Conservation (phyloP, 75 land plant genomes). For the Ceratopteris richardii region DNA sequence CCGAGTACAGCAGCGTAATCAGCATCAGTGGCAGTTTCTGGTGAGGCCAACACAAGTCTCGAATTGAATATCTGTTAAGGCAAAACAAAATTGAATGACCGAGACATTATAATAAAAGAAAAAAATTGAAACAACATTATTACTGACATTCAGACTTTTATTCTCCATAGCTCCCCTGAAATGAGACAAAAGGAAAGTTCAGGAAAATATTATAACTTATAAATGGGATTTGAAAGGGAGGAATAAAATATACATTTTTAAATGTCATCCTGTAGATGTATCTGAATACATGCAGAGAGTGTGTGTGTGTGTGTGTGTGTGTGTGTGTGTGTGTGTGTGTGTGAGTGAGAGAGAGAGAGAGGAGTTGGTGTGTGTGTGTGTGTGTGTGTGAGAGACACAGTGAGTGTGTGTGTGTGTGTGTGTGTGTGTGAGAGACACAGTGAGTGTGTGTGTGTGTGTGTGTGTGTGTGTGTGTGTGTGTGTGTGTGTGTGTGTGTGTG, state of each 20-base stretch:
- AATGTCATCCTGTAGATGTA: neutral
- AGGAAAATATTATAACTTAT: neutral
- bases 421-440: no score
- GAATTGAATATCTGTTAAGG: slow-evolving; percentile 83
- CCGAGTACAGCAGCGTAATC: slow-evolving; percentile 94
- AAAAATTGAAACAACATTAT: slow-evolving; percentile 1
- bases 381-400: no score
- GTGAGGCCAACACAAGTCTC: slow-evolving; percentile 87
- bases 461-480: no score
- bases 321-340: no score
- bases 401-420: no score
- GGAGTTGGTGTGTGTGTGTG: no score
- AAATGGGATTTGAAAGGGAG: neutral
- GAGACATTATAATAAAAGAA: neutral
- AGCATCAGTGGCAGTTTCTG: slow-evolving; percentile 89
- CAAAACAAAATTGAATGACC: slow-evolving; percentile 3
- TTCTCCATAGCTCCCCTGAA: slow-evolving; percentile 98
- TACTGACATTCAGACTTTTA: slow-evolving; percentile 86
- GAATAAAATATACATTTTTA: no score
- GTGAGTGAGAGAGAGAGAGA: no score
- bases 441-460: no score
- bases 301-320: no score
- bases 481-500: no score
- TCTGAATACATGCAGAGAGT: neutral
- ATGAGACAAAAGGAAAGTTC: slow-evolving; percentile 1